Conservation (phyloP, 345 rosid genomes). For the Raphanus sativus region DNA sequence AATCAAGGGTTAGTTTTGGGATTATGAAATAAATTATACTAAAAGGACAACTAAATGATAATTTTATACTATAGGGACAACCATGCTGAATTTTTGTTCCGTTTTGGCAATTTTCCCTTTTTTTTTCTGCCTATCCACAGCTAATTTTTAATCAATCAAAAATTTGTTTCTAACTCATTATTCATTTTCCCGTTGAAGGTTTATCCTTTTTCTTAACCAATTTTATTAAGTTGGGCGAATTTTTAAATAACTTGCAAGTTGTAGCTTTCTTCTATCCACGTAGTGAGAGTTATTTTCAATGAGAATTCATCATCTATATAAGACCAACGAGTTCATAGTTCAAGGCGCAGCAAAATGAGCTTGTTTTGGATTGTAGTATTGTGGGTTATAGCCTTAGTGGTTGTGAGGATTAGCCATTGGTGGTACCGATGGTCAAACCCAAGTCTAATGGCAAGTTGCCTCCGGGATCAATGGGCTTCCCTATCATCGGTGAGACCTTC, state of each 20-base stretch:
- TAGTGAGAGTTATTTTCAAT: not conserved
- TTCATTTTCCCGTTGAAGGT: too few relatives aligned
- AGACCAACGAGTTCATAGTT: not conserved
- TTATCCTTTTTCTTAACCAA: too few relatives aligned
- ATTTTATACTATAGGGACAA: too few relatives aligned
- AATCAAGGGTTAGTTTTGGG: too few relatives aligned
- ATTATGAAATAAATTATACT: too few relatives aligned
- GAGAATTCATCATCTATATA: not conserved
- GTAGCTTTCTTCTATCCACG: not conserved
- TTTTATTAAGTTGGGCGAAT: not conserved
- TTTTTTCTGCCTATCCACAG: too few relatives aligned
- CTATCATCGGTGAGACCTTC: constrained; percentile 35
- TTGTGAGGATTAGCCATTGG: constrained; percentile 21
- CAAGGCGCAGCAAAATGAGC: not conserved
- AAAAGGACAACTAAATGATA: too few relatives aligned
- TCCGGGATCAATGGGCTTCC: constrained; percentile 37
- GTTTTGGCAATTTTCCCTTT: too few relatives aligned
- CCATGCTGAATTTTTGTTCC: too few relatives aligned
- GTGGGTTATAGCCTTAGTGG: not conserved
- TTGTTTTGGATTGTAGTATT: not conserved
- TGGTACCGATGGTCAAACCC: constrained; percentile 28
- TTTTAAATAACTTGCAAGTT: not conserved
- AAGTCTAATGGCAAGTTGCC: constrained; percentile 36
- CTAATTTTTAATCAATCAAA: too few relatives aligned
- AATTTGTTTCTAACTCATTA: too few relatives aligned